Percentiles rank a stretch among this genome's conserved stretches.
phyloP scores from a whole-genome alignment of 2,329 filamentous ascomycete species.

The Coleophoma eucalyptorum region DNA sequence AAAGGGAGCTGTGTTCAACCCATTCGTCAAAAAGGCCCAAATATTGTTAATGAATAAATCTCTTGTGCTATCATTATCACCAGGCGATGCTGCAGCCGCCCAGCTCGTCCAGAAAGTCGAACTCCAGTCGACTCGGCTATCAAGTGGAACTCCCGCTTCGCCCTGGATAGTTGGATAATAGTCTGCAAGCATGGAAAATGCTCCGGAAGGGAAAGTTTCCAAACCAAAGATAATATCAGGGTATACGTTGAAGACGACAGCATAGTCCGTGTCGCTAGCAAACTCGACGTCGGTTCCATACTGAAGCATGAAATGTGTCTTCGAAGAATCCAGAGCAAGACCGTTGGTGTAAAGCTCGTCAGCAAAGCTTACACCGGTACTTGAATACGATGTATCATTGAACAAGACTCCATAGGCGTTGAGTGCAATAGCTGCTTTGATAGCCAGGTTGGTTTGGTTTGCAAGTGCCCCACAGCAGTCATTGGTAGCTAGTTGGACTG shows the following conservation, averaged over 20 bases:
- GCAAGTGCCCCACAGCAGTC: slow-evolving; percentile 78
- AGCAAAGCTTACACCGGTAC: slow-evolving; percentile 35
- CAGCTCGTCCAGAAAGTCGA: too few relatives aligned
- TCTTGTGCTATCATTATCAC: too few relatives aligned
- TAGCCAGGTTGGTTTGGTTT: slow-evolving; percentile 76
- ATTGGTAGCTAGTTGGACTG: slow-evolving; percentile 76
- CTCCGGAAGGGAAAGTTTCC: slow-evolving; percentile 65
- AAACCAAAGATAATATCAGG: slow-evolving; percentile 75
- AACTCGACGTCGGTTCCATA: slow-evolving; percentile 57
- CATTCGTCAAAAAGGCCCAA: too few relatives aligned
- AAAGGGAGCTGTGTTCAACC: too few relatives aligned
- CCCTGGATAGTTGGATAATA: slow-evolving; percentile 73
- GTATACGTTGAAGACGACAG: slow-evolving; percentile 77
- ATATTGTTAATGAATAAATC: too few relatives aligned
- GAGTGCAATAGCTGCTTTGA: slow-evolving; percentile 82
- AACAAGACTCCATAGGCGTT: slow-evolving; percentile 75
- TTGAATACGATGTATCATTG: slow-evolving; percentile 51
- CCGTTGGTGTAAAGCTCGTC: too few relatives aligned
- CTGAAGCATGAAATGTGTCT: slow-evolving; percentile 55
- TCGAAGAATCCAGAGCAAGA: too few relatives aligned
- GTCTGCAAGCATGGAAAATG: slow-evolving; percentile 73
- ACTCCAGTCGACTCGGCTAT: slow-evolving; percentile 48
- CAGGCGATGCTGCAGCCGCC: too few relatives aligned
- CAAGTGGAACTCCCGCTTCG: slow-evolving; percentile 75
- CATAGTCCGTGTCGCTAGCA: slow-evolving; percentile 57